Percentiles rank a stretch among this genome's conserved stretches.
phyloP scores from a whole-genome alignment of 257 asterid genomes.

The Gentiana dahurica region DNA sequence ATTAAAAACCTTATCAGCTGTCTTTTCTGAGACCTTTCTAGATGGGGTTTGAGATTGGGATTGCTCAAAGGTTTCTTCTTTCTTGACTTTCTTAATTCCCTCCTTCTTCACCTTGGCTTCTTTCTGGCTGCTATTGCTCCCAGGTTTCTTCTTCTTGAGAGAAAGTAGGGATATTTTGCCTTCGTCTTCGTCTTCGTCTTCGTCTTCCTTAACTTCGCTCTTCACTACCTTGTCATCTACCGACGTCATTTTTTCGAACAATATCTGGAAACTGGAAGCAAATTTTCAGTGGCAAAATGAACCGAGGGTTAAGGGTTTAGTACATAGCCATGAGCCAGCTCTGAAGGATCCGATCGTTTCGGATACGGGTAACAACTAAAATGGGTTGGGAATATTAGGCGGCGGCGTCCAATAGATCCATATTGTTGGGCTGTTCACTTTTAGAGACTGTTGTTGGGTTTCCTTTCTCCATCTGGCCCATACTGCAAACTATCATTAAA shows the following conservation, averaged over 20 bases:
- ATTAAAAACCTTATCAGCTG: slow-evolving; percentile 10
- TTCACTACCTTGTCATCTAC: slow-evolving; percentile 21
- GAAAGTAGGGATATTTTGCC: slow-evolving; percentile 25
- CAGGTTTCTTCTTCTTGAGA: slow-evolving; percentile 19
- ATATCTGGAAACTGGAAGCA: neutral
- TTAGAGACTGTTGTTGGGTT: no score
- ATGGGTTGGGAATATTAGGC: neutral
- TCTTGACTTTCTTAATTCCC: slow-evolving; percentile 15
- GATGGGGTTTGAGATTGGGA: slow-evolving; percentile 21
- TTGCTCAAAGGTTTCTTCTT: slow-evolving; percentile 41
- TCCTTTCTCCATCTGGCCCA: no score
- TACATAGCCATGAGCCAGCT: neutral
- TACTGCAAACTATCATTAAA: no score
- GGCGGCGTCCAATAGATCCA: no score
- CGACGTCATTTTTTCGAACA: slow-evolving; percentile 18
- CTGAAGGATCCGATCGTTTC: neutral
- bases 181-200: slow-evolving; percentile 26
- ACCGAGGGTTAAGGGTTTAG: slow-evolving; percentile 4
- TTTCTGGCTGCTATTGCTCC: slow-evolving; percentile 23
- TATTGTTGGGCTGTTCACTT: no score
- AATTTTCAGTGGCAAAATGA: neutral
- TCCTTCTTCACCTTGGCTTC: slow-evolving; percentile 22
- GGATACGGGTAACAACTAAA: neutral
- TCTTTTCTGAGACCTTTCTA: slow-evolving; percentile 1
- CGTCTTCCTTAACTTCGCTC: slow-evolving; percentile 6